Evolutionary conservation across 2,329 filamentous ascomycete genomes (phyloP).

Genomic region (Colletotrichum liriopes): DNA sequence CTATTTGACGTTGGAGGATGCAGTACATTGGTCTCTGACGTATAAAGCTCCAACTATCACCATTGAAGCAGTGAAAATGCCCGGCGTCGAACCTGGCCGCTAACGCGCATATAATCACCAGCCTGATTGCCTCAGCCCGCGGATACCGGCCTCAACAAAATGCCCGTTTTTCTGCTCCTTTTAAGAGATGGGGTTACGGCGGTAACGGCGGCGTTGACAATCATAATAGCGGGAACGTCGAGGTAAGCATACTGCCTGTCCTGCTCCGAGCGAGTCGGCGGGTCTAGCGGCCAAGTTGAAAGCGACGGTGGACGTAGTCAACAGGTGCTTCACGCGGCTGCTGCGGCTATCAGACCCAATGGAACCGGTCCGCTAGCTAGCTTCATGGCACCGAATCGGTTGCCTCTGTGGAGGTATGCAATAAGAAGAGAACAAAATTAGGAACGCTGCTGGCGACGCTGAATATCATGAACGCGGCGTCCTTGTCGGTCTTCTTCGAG

Average conservation of each 20-base stretch:
- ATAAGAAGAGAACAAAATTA: neutral
- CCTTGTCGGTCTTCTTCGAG: neutral
- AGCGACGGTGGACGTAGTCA: too few relatives aligned
- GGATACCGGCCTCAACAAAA: neutral
- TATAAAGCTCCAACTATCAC: neutral
- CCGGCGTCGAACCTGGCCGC: neutral
- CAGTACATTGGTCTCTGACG: neutral
- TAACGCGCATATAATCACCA: neutral
- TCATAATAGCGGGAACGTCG: neutral
- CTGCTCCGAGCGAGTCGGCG: neutral
- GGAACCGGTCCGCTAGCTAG: neutral
- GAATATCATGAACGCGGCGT: neutral
- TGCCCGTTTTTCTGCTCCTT: neutral
- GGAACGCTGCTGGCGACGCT: neutral
- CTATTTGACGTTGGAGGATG: neutral
- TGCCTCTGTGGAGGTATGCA: too few relatives aligned
- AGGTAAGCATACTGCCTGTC: neutral
- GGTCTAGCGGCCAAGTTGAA: neutral
- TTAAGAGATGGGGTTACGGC: neutral
- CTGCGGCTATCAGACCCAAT: neutral
- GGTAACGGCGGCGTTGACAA: neutral
- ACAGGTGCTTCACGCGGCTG: neutral
- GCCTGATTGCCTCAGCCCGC: neutral
- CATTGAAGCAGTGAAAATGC: neutral
- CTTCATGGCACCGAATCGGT: too few relatives aligned